These are phyloP conservation scores for Fusarium tricinctum DNA, from an alignment of 2,329 filamentous ascomycete genomes.

Conservation along the genomic window DNA sequence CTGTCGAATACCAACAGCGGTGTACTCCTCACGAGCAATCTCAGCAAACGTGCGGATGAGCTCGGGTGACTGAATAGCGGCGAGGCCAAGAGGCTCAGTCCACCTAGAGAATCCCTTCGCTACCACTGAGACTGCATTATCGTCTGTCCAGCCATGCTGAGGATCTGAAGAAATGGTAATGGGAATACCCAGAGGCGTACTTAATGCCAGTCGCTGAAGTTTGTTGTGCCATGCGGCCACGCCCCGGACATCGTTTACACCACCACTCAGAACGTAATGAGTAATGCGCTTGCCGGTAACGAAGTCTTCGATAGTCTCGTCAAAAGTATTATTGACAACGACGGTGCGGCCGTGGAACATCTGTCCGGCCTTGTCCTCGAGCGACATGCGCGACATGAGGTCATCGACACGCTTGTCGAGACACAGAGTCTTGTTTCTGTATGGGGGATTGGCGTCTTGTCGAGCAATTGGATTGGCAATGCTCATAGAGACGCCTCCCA, in stretches of 20 bases:
- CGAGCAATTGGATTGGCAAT: conserved; percentile 31
- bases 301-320: conserved; percentile 31
- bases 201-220: conserved; percentile 59
- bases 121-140: conserved; percentile 49
- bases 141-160: conserved; percentile 58
- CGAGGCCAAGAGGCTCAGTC: conserved; percentile 66
- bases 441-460: conserved; percentile 33
- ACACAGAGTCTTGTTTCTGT: conserved; percentile 44
- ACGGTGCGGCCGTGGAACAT: conserved; percentile 57
- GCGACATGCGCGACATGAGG: conserved; percentile 60
- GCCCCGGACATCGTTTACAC: conserved; percentile 56
- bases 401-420: conserved; percentile 64
- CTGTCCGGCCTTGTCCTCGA: conserved; percentile 64
- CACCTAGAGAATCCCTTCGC: conserved; percentile 63
- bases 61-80: conserved; percentile 60
- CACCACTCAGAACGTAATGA: conserved; percentile 63
- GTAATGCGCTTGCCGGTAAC: conserved; percentile 50
- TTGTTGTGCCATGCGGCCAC: conserved; percentile 58
- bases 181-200: conserved; percentile 63
- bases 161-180: conserved; percentile 64
- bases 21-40: conserved; percentile 63
- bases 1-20: conserved; percentile 59
- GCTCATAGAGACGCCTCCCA: conserved; percentile 29
- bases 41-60: conserved; percentile 63
- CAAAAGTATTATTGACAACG: conserved; percentile 38